A percentile compares a stretch with the other conserved stretches of the same genome.
phyloP scores from a whole-genome alignment of 306 rosid species.

The Pterocarpus santalinus region DNA sequence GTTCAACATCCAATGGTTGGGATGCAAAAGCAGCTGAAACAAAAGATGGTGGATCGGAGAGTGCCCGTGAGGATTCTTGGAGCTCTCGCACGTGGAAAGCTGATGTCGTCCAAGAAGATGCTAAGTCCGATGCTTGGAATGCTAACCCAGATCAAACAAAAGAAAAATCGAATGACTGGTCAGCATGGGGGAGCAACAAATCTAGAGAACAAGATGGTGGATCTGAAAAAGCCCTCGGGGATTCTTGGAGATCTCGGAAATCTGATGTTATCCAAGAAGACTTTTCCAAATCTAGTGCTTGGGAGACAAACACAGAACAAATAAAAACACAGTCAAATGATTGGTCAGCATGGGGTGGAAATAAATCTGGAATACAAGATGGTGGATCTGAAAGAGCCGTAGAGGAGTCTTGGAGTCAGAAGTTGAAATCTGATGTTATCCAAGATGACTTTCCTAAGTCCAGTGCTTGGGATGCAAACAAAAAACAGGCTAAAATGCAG shows the following conservation, averaged over 20 bases:
- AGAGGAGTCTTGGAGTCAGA: conserved; percentile 30
- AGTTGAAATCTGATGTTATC: conserved; percentile 17
- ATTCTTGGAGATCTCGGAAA: conserved; percentile 29
- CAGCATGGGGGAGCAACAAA: conserved; percentile 17
- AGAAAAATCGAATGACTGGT: conserved; percentile 39
- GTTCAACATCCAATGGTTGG: conserved; percentile 48
- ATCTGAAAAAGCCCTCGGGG: not conserved
- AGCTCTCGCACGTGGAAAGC: conserved; percentile 1
- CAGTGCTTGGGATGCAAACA: not conserved
- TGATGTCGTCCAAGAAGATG: not conserved
- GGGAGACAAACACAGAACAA: conserved; percentile 16
- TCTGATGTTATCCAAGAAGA: not conserved
- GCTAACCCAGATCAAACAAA: not conserved
- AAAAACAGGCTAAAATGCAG: not conserved
- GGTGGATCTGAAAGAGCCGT: conserved; percentile 11
- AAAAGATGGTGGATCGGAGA: conserved; percentile 19
- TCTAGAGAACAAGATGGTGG: not conserved
- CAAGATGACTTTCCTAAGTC: not conserved
- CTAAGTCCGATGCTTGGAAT: conserved; percentile 42
- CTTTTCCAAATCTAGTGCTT: conserved; percentile 31
- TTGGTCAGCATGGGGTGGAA: conserved; percentile 13
- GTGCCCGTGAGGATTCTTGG: conserved; percentile 15
- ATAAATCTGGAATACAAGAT: conserved; percentile 41
- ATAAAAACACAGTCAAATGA: not conserved
- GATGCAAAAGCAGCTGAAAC: conserved; percentile 35